These are phyloP conservation scores for Monilinia fructigena DNA, from an alignment of 2,329 filamentous ascomycete genomes.

Conservation along the genomic window DNA sequence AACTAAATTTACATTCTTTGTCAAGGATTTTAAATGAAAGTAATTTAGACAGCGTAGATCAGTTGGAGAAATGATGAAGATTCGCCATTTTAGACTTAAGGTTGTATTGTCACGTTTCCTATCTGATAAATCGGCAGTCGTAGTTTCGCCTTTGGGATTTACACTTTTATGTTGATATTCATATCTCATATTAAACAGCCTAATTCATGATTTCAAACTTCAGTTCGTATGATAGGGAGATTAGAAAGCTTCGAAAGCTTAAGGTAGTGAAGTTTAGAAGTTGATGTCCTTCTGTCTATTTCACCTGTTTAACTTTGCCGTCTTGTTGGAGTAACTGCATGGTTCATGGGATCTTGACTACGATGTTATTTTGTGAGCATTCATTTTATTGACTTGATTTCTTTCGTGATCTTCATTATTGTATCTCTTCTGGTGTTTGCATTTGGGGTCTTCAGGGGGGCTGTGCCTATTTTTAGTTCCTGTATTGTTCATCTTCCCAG, in stretches of 20 bases:
- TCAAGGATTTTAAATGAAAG: background rate
- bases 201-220: too few species aligned
- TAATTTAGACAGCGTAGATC: conserved; percentile 4
- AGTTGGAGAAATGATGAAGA: background rate
- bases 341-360: background rate
- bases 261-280: too few species aligned
- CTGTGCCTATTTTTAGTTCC: background rate
- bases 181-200: background rate
- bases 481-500: background rate
- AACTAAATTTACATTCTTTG: too few species aligned
- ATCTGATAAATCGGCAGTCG: background rate
- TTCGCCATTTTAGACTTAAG: background rate
- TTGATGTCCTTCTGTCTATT: background rate
- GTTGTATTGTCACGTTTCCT: background rate
- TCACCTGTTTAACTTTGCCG: background rate
- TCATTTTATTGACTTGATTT: background rate
- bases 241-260: too few species aligned
- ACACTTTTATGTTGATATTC: background rate
- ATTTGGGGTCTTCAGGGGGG: background rate
- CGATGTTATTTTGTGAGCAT: background rate
- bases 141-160: background rate
- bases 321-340: background rate
- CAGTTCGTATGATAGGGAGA: too few species aligned
- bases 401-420: background rate
- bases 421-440: background rate